Percentiles rank a stretch among this genome's conserved stretches.
These are phyloP conservation scores for Firmiana major DNA, from an alignment of 345 rosid genomes.

Conservation along the genomic window DNA sequence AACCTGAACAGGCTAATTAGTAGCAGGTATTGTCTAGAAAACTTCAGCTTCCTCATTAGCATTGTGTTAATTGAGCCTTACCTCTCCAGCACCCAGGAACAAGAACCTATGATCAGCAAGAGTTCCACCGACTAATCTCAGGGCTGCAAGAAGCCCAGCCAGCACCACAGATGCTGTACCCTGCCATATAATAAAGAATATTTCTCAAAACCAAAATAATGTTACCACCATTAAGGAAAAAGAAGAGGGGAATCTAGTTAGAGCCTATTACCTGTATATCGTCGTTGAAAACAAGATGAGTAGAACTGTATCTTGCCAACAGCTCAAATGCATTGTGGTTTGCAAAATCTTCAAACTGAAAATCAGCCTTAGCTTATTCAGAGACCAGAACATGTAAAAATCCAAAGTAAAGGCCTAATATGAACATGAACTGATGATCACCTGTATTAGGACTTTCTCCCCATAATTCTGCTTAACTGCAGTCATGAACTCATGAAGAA, in stretches of 20 bases:
- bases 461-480: slow-evolving; percentile 93
- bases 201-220: background rate
- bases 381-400: background rate
- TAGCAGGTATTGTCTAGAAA: no score
- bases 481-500: slow-evolving; percentile 84
- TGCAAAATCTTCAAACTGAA: slow-evolving; percentile 96
- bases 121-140: slow-evolving; percentile 61
- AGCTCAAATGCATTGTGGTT: slow-evolving; percentile 96
- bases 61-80: slow-evolving; percentile 19
- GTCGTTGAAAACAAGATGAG: slow-evolving; percentile 94
- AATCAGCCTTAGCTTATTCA: slow-evolving; percentile 21
- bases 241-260: background rate
- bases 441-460: slow-evolving; percentile 89
- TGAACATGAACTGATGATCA: slow-evolving; percentile 22
- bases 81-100: slow-evolving; percentile 99
- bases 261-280: slow-evolving; percentile 71
- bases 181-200: slow-evolving; percentile 32
- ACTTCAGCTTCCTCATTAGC: background rate
- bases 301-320: slow-evolving; percentile 58
- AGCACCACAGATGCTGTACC: slow-evolving; percentile 97
- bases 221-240: background rate
- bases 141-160: slow-evolving; percentile 77
- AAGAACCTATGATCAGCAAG: slow-evolving; percentile 76
- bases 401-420: background rate
- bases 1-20: background rate